Evolutionary conservation across 345 rosid genomes (phyloP), one percentile per base, ranked within the genome.

Genomic region (Gossypium longicalyx): DNA sequence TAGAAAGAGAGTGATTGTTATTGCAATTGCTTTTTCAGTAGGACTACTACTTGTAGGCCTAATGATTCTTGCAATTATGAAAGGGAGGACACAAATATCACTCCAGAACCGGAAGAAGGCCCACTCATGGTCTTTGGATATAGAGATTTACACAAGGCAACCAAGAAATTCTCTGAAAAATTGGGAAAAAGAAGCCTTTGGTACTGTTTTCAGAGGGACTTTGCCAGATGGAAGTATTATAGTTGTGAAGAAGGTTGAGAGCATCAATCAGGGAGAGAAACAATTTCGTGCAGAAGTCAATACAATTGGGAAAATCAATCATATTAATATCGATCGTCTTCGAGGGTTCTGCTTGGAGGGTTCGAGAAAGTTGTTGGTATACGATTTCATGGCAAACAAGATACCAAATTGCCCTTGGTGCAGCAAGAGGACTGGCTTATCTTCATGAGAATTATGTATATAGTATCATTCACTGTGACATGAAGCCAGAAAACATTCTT

Each of bases 401-500:
- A 77, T 91, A 83, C 74, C 80, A 77, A 12, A 84, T 93, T 48
- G 91, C 94, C 16, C 57, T 93, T 68, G 97, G 97, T 11, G 88
- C 87, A 1, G 93, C 97, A 6, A 80, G 95, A 87, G 98, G 98
- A 10, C 72, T 90, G 76, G 81, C 84, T 58, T 90, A 93, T 78
- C 87, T 93, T 49, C 98, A 91, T 13, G 96, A 91, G 9, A 86
- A 90, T 68, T 93, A 97, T 73, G 76, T 91, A 78, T 91, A 91
- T 51, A 87, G 94, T 76, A 93, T 93, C 78, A 91, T 91, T 44
- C 97, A 91, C 76, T 93, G 96, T 12, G 94, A 91, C 77, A 85
- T 91, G n/a, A 93, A 91, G 83, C 98, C 97, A 0, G 97, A 90
- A 74, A 93, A 93, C 87, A 89, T 90, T 76, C 89, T 93, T 64